phyloP scores from a whole-genome alignment of 2,329 filamentous ascomycete species.

The Atkinsonella texensis region DNA sequence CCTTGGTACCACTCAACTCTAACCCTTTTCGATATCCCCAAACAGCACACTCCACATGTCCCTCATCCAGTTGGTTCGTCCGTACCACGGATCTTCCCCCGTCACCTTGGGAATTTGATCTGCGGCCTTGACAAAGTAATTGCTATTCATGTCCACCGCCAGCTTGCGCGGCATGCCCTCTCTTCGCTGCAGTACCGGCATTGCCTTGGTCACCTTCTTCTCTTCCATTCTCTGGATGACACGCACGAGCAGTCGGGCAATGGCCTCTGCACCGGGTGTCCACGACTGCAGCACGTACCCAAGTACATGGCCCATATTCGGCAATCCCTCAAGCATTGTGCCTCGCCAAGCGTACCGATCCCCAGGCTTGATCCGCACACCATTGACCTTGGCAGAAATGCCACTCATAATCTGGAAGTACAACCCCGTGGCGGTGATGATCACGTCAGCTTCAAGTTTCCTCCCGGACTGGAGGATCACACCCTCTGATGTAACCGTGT shows the following conservation, averaged over 20 bases:
- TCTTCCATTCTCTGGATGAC: constrained; percentile 42
- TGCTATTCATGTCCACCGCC: constrained; percentile 18
- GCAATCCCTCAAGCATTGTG: constrained; percentile 53
- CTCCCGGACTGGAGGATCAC: constrained; percentile 36
- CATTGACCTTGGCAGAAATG: constrained; percentile 41
- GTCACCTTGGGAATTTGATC: constrained; percentile 26
- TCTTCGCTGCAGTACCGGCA: constrained; percentile 27
- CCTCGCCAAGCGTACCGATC: constrained; percentile 50
- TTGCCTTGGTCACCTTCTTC: constrained; percentile 30
- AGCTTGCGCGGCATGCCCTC: constrained; percentile 14
- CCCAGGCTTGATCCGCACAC: constrained; percentile 31
- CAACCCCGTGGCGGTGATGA: constrained; percentile 57
- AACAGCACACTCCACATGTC: constrained; percentile 20
- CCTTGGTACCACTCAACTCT: constrained; percentile 15
- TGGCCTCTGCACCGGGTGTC: constrained; percentile 52
- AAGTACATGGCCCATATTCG: constrained; percentile 48
- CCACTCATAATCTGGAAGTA: constrained; percentile 46
- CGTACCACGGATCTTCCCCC: constrained; percentile 24
- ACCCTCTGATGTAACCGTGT: constrained; percentile 33
- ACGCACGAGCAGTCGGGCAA: constrained; percentile 32
- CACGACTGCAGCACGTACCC: constrained; percentile 56
- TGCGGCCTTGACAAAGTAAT: constrained; percentile 23
- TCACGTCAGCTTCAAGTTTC: constrained; percentile 49
- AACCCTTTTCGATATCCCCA: constrained; percentile 19
- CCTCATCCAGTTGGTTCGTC: constrained; percentile 16